A percentile compares a stretch with the other conserved stretches of the same genome.
phyloP scores from a whole-genome alignment of 352 stramenopile species.

The Phytophthora ramorum region DNA sequence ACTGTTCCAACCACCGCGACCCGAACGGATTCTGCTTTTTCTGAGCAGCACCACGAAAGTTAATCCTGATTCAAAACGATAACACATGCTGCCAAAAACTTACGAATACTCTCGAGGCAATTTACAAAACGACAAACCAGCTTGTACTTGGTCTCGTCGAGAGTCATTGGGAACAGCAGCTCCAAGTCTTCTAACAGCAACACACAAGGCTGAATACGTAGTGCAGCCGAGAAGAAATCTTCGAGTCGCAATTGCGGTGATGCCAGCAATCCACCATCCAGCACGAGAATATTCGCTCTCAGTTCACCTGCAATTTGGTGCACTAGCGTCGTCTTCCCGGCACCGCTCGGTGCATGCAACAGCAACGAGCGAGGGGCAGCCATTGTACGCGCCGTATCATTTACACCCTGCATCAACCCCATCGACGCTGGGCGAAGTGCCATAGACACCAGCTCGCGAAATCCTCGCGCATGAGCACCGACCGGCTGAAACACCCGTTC shows the following conservation, averaged over 20 bases:
- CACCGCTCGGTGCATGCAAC: slow-evolving; percentile 68
- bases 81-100: slow-evolving; percentile 1
- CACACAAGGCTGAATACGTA: slow-evolving; percentile 76
- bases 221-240: slow-evolving; percentile 70
- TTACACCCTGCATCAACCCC: not conserved
- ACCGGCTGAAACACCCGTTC: slow-evolving; percentile 35
- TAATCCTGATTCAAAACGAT: not conserved
- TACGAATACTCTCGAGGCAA: slow-evolving; percentile 69
- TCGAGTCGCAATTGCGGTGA: slow-evolving; percentile 61
- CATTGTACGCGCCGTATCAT: slow-evolving; percentile 7
- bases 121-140: slow-evolving; percentile 67
- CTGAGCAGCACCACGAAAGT: slow-evolving; percentile 24
- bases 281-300: slow-evolving; percentile 57
- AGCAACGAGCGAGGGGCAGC: slow-evolving; percentile 52
- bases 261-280: slow-evolving; percentile 70
- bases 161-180: slow-evolving; percentile 68
- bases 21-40: slow-evolving; percentile 32
- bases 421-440: slow-evolving; percentile 20
- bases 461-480: slow-evolving; percentile 46
- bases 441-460: slow-evolving; percentile 53
- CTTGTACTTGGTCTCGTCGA: slow-evolving; percentile 81
- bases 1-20: slow-evolving; percentile 76
- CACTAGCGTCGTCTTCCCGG: slow-evolving; percentile 79
- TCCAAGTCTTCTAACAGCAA: slow-evolving; percentile 81
- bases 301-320: slow-evolving; percentile 57